phyloP scores from a whole-genome alignment of 257 asterid genomes.

The Fraxinus cuspidata region DNA sequence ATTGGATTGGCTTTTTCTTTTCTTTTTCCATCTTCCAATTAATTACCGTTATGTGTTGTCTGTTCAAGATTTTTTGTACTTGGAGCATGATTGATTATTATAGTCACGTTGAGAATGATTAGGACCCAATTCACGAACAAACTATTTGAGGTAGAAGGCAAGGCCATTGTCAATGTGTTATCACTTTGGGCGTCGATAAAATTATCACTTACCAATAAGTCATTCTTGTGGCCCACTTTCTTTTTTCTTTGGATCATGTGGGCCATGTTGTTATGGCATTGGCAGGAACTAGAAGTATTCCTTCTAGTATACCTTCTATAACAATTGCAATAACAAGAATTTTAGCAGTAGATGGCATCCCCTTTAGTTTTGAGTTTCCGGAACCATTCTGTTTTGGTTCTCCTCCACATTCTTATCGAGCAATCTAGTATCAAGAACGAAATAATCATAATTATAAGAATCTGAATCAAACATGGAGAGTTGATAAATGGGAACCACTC shows the following conservation, averaged over 20 bases:
- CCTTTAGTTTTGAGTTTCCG: too few relatives aligned
- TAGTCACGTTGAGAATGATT: neutral
- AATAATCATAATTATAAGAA: too few relatives aligned
- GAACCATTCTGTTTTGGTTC: too few relatives aligned
- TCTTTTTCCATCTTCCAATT: too few relatives aligned
- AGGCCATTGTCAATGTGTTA: neutral
- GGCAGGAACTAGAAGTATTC: neutral
- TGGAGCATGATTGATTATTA: neutral
- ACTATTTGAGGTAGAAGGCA: conserved; percentile 1
- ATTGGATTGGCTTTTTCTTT: too few relatives aligned
- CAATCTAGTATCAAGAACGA: too few relatives aligned
- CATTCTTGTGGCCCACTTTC: neutral
- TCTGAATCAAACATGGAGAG: conserved; percentile 10
- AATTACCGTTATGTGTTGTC: too few relatives aligned
- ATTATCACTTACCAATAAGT: neutral
- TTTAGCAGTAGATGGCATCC: neutral
- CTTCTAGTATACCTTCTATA: neutral
- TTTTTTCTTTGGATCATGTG: neutral
- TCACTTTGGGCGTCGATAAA: neutral
- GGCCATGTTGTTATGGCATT: neutral
- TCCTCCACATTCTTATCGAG: too few relatives aligned
- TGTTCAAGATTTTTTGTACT: too few relatives aligned
- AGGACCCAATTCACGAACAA: neutral
- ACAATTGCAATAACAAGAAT: neutral
- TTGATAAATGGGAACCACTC: conserved; percentile 52